Conservation (phyloP, 306 rosid genomes). For the Casuarina glauca region DNA sequence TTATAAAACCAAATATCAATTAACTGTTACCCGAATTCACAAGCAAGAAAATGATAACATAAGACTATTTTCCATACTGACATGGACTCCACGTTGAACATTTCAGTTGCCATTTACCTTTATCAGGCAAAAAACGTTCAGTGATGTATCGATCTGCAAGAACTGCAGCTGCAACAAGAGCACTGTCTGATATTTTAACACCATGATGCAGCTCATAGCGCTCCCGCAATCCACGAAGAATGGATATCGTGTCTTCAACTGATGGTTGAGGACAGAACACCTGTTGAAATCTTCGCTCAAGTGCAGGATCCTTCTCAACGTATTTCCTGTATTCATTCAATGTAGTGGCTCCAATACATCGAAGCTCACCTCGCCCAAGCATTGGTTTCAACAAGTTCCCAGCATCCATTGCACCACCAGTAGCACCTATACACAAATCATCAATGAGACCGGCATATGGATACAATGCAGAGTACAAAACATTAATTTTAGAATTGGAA, state of each 20-base stretch:
- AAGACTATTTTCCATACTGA: background rate
- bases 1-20: background rate
- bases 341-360: conserved; percentile 96
- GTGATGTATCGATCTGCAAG: conserved; percentile 91
- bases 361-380: conserved; percentile 99
- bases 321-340: conserved; percentile 89
- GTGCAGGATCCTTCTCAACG: conserved; percentile 97
- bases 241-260: conserved; percentile 87
- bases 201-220: conserved; percentile 99
- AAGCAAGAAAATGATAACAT: background rate
- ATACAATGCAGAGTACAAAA: background rate
- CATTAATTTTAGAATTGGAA: background rate
- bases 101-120: conserved; percentile 49
- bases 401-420: conserved; percentile 99
- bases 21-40: background rate
- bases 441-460: conserved; percentile 25
- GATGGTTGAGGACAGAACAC: conserved; percentile 93
- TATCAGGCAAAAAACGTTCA: conserved; percentile 92
- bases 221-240: conserved; percentile 97
- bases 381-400: conserved; percentile 95
- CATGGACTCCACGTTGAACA: background rate
- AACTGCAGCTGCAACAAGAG: conserved; percentile 93
- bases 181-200: conserved; percentile 93
- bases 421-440: conserved; percentile 69
- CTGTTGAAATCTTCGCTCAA: conserved; percentile 95